phyloP scores from a whole-genome alignment of 1,284 basidiomycete genomes.

The Neonothopanus nambi region DNA sequence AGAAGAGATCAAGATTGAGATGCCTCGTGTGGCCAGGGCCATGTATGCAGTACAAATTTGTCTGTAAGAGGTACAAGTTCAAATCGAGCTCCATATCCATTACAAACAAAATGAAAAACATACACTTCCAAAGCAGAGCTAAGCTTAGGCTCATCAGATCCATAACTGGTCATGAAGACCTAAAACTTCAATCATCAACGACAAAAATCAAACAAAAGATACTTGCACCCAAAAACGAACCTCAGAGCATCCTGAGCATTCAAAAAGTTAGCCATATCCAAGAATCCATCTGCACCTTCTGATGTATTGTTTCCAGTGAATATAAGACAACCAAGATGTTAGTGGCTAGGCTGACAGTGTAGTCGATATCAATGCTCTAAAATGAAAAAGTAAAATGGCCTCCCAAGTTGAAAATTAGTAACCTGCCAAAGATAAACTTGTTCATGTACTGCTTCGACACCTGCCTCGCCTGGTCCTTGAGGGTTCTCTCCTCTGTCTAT shows the following conservation, averaged over 20 bases:
- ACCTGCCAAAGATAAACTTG: neutral
- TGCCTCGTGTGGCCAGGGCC: constrained; percentile 10
- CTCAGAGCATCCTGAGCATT: neutral
- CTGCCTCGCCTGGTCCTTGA: neutral
- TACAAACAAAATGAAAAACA: neutral
- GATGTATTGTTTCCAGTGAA: constrained; percentile 1
- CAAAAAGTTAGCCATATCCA: constrained; percentile 7
- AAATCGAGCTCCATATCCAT: neutral
- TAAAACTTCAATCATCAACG: neutral
- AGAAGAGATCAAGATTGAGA: constrained; percentile 9
- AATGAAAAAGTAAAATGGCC: too few relatives aligned
- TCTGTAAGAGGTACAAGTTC: neutral
- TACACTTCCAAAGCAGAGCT: constrained; percentile 22
- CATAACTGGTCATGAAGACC: constrained; percentile 16
- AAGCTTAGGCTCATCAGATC: constrained; percentile 18
- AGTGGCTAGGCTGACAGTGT: constrained; percentile 6
- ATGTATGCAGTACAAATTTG: constrained; percentile 8
- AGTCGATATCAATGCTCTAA: constrained; percentile 10
- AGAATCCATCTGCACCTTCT: neutral
- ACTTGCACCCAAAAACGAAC: neutral
- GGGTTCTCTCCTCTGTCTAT: constrained; percentile 1
- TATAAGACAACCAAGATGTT: neutral
- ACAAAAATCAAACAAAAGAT: neutral
- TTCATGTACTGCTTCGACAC: neutral
- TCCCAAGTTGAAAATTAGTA: neutral